Conservation (phyloP, 2,329 filamentous ascomycete species). For the Hypoxylon sp. region DNA sequence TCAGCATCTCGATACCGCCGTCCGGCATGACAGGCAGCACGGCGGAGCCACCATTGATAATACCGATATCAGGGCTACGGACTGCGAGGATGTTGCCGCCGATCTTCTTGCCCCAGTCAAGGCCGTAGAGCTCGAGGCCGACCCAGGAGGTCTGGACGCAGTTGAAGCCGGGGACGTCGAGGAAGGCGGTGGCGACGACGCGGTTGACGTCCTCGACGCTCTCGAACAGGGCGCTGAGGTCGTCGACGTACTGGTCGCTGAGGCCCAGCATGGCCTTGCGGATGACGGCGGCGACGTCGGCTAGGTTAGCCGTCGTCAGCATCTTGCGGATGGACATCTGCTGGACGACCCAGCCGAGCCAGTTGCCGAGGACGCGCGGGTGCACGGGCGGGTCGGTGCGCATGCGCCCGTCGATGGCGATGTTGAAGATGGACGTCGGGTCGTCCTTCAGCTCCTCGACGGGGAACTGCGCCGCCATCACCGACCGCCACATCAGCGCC, state of each 20-base stretch:
- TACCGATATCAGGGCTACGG: conserved; percentile 43
- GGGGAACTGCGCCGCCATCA: conserved; percentile 48
- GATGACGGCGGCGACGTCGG: conserved; percentile 51
- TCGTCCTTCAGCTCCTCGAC: conserved; percentile 48
- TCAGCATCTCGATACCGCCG: conserved; percentile 52
- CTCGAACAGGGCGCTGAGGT: conserved; percentile 50
- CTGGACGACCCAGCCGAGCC: conserved; percentile 53
- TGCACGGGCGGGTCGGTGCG: conserved; percentile 52
- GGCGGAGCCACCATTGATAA: conserved; percentile 51
- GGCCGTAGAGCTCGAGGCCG: conserved; percentile 50
- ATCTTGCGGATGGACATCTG: conserved; percentile 49
- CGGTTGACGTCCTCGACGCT: conserved; percentile 50
- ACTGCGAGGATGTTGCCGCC: conserved; percentile 49
- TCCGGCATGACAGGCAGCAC: conserved; percentile 50
- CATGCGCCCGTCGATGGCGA: conserved; percentile 54
- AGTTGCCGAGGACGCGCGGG: conserved; percentile 54
- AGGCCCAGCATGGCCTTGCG: conserved; percentile 51
- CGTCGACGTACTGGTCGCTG: conserved; percentile 49
- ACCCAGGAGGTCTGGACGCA: conserved; percentile 52
- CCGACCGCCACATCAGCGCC: conserved; percentile 54
- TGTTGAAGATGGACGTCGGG: conserved; percentile 52
- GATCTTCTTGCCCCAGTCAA: conserved; percentile 51
- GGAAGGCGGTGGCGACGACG: conserved; percentile 51
- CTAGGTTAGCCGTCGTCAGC: conserved; percentile 46
- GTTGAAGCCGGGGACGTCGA: conserved; percentile 53